Evolutionary conservation across 495 filamentous ascomycete species (phyloP), one percentile per base, ranked within the genome.

Genomic region (Chaetomium cochliodes): DNA sequence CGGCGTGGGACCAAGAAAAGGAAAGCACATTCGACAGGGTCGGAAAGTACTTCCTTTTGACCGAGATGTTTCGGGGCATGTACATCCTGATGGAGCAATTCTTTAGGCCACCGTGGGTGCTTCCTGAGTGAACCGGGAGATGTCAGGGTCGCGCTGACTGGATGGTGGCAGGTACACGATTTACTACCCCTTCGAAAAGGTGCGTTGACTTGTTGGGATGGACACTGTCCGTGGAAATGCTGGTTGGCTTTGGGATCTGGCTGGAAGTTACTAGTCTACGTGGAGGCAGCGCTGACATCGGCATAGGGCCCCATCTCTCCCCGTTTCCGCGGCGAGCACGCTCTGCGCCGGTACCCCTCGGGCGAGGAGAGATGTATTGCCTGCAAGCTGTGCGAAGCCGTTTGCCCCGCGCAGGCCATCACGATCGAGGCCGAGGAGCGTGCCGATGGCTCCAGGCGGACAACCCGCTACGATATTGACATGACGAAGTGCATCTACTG

Each of bases 401-500:
- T 98, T 77, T 98, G 94, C 84, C 94, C 94, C 15, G 94, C 94
- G 25, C 88, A 92, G 78, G 92, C 92, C 69, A 98, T 98, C 75
- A 98, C 93, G 25, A 98, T 98, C 71, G 94, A 98, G 80, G 96
- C 94, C 53, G 94, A 98, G 73, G 94, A 98, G 81, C 92, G 94
- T 78, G 90, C 88, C 72, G 94, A 98, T 72, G 94, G 94, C 51
- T 94, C 90, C 70, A 85, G 94, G 73, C 86, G 94, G 71, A 98
- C 94, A 54, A 97, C 93, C 58, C 87, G 93, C 74, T 98, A 98
- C 80, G 94, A 98, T 80, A 96, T 98, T 76, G 94, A 98, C 83
- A 98, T 98, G 94, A 98, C 94, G 74, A 98, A 98, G 83, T 98
- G 94, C 80, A 98, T 98, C 76, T 98, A 98, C 85, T 98, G 94